phyloP scores from a whole-genome alignment of 106 monocot genomes.

The Acorus calamus region DNA sequence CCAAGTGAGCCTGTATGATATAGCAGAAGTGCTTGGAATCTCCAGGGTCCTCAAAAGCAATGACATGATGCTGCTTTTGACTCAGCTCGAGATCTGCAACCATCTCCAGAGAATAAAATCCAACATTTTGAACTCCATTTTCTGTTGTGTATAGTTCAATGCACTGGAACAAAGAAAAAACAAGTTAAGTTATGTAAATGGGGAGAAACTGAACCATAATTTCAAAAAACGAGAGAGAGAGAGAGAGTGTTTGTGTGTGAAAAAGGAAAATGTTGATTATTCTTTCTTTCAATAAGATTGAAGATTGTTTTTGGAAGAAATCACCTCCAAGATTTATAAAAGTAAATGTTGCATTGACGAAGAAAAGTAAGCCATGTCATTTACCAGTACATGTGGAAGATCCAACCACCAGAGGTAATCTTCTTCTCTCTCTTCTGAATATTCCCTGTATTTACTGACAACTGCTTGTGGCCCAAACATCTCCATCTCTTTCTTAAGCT shows the following conservation, averaged over 20 bases:
- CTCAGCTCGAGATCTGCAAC: conserved; percentile 70
- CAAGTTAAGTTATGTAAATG: too few species aligned
- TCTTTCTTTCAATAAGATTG: too few species aligned
- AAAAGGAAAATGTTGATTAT: too few species aligned
- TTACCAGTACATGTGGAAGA: conserved; percentile 69
- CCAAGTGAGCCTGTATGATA: conserved; percentile 72
- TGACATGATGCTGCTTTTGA: conserved; percentile 79
- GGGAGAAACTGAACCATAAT: too few species aligned
- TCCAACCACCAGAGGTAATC: conserved; percentile 87
- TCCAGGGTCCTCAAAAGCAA: conserved; percentile 76
- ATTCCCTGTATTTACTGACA: conserved; percentile 75
- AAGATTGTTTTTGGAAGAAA: too few species aligned
- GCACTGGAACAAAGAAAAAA: conserved; percentile 36
- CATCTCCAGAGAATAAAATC: conserved; percentile 91
- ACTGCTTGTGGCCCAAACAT: conserved; percentile 71
- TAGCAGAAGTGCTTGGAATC: conserved; percentile 77
- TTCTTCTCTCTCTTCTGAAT: conserved; percentile 59
- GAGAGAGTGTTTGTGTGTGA: too few species aligned
- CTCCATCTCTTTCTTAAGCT: conserved; percentile 62
- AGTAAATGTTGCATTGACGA: too few species aligned
- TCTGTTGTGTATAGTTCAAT: conserved; percentile 75
- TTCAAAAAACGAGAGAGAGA: too few species aligned
- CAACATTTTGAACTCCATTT: conserved; percentile 42
- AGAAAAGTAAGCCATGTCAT: neutral
- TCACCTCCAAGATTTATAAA: too few species aligned